A percentile compares a stretch with the other conserved stretches of the same genome.
These are phyloP conservation scores for Arachnomyces sp. DNA, from an alignment of 2,329 filamentous ascomycete genomes.

Conservation along the genomic window DNA sequence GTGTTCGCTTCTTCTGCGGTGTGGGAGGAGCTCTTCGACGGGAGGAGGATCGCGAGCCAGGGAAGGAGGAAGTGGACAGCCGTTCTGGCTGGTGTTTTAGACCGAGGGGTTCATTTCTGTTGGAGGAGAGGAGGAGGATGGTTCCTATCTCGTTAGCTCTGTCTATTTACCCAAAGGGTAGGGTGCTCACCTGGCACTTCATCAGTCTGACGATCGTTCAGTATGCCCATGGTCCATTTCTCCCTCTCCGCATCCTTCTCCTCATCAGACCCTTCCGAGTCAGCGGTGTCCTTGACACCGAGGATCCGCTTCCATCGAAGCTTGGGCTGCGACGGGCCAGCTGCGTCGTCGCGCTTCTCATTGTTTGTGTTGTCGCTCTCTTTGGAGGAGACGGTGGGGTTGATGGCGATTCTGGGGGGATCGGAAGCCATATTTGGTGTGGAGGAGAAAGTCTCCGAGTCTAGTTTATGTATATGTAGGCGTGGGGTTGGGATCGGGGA, in stretches of 20 bases:
- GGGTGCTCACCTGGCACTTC: constrained; percentile 67
- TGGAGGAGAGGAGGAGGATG: constrained; percentile 51
- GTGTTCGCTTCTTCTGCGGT: constrained; percentile 59
- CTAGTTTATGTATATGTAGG: too few relatives aligned
- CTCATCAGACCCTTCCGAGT: constrained; percentile 5
- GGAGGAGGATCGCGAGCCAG: constrained; percentile 32
- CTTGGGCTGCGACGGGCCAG: neutral
- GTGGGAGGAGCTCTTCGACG: constrained; percentile 8
- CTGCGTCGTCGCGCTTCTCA: too few relatives aligned
- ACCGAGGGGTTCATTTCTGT: constrained; percentile 55
- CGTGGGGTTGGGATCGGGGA: too few relatives aligned
- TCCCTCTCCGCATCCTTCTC: constrained; percentile 9
- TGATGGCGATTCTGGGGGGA: neutral
- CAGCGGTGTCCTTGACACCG: constrained; percentile 5
- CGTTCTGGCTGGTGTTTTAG: constrained; percentile 55
- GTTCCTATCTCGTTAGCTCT: constrained; percentile 42
- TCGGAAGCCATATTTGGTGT: constrained; percentile 1
- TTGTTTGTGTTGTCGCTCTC: too few relatives aligned
- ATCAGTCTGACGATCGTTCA: constrained; percentile 71
- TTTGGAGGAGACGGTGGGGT: too few relatives aligned
- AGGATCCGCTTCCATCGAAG: constrained; percentile 12
- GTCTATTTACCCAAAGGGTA: constrained; percentile 1
- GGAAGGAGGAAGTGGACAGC: constrained; percentile 47
- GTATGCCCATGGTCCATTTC: constrained; percentile 63
- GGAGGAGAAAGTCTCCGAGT: too few relatives aligned